These are phyloP conservation scores for Penicillium dipodomyicola DNA, from an alignment of 495 filamentous ascomycete genomes.

Conservation along the genomic window DNA sequence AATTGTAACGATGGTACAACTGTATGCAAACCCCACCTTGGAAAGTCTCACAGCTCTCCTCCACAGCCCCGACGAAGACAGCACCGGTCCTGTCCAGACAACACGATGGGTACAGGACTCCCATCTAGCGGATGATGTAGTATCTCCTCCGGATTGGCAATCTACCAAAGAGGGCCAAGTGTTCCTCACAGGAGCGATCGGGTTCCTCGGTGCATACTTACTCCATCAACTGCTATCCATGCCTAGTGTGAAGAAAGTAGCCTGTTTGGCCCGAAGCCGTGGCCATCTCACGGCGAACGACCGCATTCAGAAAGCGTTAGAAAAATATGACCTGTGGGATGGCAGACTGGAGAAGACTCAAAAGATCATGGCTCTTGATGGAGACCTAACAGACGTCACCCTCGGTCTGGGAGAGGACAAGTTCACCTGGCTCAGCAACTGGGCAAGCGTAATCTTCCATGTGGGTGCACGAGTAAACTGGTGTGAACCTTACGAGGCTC, in stretches of 20 bases:
- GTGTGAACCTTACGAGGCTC: slow-evolving; percentile 18
- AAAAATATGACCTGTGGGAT: slow-evolving; percentile 13
- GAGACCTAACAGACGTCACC: slow-evolving; percentile 8
- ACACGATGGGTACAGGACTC: too few species aligned
- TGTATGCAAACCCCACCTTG: too few species aligned
- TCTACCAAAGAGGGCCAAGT: not conserved
- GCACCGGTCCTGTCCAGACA: too few species aligned
- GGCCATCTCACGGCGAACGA: not conserved
- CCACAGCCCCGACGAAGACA: too few species aligned
- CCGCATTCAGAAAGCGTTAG: slow-evolving; percentile 2
- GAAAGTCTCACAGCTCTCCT: too few species aligned
- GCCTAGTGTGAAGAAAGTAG: slow-evolving; percentile 13
- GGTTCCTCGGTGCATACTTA: slow-evolving; percentile 9
- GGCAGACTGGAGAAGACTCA: not conserved
- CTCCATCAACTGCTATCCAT: slow-evolving; percentile 3
- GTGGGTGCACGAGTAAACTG: slow-evolving; percentile 26
- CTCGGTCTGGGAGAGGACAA: slow-evolving; percentile 5
- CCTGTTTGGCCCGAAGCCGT: slow-evolving; percentile 12
- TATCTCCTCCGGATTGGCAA: not conserved
- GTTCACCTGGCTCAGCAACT: slow-evolving; percentile 10
- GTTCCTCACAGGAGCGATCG: slow-evolving; percentile 18
- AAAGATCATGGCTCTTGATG: slow-evolving; percentile 17
- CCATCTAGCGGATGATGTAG: not conserved
- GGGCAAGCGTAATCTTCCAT: slow-evolving; percentile 21
- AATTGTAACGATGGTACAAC: too few species aligned